Base-by-base conservation (phyloP, 768 basidiomycete genomes). In the Termitomyces sp. region DNA sequence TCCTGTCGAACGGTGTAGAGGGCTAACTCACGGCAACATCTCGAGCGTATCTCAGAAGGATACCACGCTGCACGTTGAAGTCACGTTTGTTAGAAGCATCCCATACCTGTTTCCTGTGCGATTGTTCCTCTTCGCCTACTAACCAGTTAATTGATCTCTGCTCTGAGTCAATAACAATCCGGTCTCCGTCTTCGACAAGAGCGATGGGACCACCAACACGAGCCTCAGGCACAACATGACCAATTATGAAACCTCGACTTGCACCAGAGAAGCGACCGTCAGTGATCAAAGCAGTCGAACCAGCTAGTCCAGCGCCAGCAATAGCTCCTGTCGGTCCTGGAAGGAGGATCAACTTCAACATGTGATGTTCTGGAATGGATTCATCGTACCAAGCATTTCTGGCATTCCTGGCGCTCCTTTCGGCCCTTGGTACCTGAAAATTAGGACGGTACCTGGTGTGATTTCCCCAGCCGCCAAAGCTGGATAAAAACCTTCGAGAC, bases 401-500 rank as follows among this genome's bases (percentile, higher is more conserved):
- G 92, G 92, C 91, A 92, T 93, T 24, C 92, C 92, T 27, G 91
- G 93, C n/a, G 83, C 92, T 27, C 92, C 92, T 68, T 90, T 92
- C 0, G 93, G 92, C 13, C 92, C 92, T 72, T 90, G 89, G 69
- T 94, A 94, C 58, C 92, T 81, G 76, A 94, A 87, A 46, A 94
- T 85, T 57, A 93, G 74, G 41, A 90, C 84, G 68, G 75, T 87
- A 0, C 92, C 92, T 3, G 84, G 72, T 61, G 79, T 89, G 66
- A 94, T 85, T 65, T 91, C 85, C 13, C 90, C 88, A 3, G 76
- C 80, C 67, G 82, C 84, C 29, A 94, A 80, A 8, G 88, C 81
- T 32, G 84, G 81, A 69, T 88, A 90, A 68, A 94, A 91, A 50
- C 76, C 79, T 18, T 84, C 81, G 55, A 87, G 75, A 58, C 85